Percentiles rank a stretch among this genome's conserved stretches.
phyloP scores from a whole-genome alignment of 2,329 filamentous ascomycete genomes.

The Incumbomyces delicatus region DNA sequence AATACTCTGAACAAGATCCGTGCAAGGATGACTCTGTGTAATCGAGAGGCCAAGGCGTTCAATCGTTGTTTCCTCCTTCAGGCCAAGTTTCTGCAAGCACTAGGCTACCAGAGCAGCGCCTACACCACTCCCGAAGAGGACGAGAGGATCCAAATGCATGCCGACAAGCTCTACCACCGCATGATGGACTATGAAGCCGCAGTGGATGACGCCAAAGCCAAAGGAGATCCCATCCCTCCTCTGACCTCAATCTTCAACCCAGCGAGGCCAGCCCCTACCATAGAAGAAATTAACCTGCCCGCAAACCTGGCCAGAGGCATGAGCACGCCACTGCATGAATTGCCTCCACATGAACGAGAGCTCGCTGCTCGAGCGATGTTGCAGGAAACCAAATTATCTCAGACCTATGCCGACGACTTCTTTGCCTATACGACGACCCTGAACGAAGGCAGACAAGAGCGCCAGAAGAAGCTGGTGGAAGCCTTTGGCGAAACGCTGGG shows the following conservation, averaged over 20 bases:
- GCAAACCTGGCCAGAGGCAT: conserved; percentile 15
- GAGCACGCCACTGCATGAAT: conserved; percentile 29
- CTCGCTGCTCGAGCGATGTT: conserved; percentile 27
- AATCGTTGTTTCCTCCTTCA: conserved; percentile 86
- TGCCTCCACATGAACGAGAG: conserved; percentile 39
- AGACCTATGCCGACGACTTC: conserved; percentile 18
- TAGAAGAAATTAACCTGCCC: conserved; percentile 22
- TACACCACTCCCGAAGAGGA: conserved; percentile 60
- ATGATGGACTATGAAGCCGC: conserved; percentile 73
- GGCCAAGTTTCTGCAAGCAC: conserved; percentile 75
- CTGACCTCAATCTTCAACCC: conserved; percentile 37
- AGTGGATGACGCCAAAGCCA: conserved; percentile 50
- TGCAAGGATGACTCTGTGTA: conserved; percentile 62
- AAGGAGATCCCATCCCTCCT: conserved; percentile 33
- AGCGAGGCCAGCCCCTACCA: conserved; percentile 23
- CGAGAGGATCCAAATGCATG: conserved; percentile 91
- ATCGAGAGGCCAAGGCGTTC: conserved; percentile 64
- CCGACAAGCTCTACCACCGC: conserved; percentile 77
- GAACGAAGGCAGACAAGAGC: conserved; percentile 18
- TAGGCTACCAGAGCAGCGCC: conserved; percentile 61
- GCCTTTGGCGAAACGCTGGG: conserved; percentile 20
- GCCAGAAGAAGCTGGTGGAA: conserved; percentile 17
- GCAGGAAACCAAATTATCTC: conserved; percentile 19
- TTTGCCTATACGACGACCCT: conserved; percentile 18
- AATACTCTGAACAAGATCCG: conserved; percentile 48